A percentile compares a stretch with the other conserved stretches of the same genome.
These are phyloP conservation scores for Lactarius deliciosus DNA, from an alignment of 768 basidiomycete genomes.

Conservation along the genomic window DNA sequence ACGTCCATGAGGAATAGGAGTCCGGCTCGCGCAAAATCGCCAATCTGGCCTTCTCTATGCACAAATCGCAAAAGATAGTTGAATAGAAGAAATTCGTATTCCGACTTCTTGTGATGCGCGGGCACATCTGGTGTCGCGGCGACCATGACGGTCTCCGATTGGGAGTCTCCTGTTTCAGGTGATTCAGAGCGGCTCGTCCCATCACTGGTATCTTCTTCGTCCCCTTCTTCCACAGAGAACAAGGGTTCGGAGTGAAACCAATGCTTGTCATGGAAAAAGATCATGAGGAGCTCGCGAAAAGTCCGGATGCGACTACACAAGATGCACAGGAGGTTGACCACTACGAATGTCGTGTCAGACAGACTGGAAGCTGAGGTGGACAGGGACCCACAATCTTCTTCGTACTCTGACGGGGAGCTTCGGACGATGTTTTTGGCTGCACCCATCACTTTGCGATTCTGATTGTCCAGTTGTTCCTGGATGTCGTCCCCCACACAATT, in stretches of 20 bases:
- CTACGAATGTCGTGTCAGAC: conserved; percentile 40
- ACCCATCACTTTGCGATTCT: conserved; percentile 65
- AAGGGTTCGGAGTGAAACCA: conserved; percentile 79
- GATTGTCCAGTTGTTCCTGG: conserved; percentile 83
- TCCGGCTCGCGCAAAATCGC: conserved; percentile 90
- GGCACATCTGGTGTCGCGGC: conserved; percentile 33
- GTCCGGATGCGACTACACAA: conserved; percentile 90
- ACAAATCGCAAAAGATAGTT: conserved; percentile 94
- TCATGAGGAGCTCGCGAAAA: conserved; percentile 87
- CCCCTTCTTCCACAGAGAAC: conserved; percentile 72
- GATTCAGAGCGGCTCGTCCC: conserved; percentile 35
- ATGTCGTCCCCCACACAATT: conserved; percentile 91
- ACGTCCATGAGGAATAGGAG: conserved; percentile 94
- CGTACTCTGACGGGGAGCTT: conserved; percentile 81
- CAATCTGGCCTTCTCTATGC: conserved; percentile 90
- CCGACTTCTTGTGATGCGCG: conserved; percentile 58
- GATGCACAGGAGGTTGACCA: conserved; percentile 90
- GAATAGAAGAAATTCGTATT: conserved; percentile 95
- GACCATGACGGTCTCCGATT: background rate
- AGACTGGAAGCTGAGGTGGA: background rate
- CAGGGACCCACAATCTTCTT: conserved; percentile 75
- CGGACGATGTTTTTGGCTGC: conserved; percentile 72
- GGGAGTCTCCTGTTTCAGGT: conserved; percentile 21
- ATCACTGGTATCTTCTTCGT: conserved; percentile 39
- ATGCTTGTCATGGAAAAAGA: conserved; percentile 95